Base-by-base conservation (phyloP, 2,329 filamentous ascomycete species). In the Fusarium hostae region DNA sequence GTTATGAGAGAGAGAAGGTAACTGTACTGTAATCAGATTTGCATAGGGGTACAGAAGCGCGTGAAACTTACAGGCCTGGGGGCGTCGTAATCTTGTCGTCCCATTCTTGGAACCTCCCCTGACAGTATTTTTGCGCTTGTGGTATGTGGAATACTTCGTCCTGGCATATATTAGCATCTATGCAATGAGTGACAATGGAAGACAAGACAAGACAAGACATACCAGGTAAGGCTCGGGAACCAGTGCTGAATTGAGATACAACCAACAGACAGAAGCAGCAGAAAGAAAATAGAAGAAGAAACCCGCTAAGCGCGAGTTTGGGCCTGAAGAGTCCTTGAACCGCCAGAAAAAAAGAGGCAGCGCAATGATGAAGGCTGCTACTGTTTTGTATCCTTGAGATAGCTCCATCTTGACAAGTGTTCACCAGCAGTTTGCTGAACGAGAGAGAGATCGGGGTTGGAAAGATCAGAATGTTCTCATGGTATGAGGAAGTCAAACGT, bases 1-100 rank as follows among this genome's bases (percentile, higher is more conserved):
- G 77, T 57, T 9, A 79, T 24, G 6, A 80, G 70, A 0, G 86
- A 86, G 9, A 87, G 69, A 20, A 85, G 71, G 66, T 88, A 88
- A 10, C 85, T 88, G 55, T 9, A 4, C 9, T 22, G 41, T 26
- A 10, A 40, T 77, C 30, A 75, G 62, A 34, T 12, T 39, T 47
- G 44, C 43, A 30, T 32, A 50, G 12, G 28, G 43, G 4, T 5
- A 45, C 8, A 15, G 20, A 32, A 37, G 9, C 5, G 26, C 9
- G 35, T 16, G 16, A 18, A 39, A 76, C 85, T 79, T 85, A 94
- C 84, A 99, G 84, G 37, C 95, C 96, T 1, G 96, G 95, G 1
- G 96, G 96, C 3, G 96, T 99, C 1, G 96, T 99, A 78, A 99
- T 96, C 80, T 98, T 99, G 66, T 95, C 92, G 81, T 99, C 95